Conservation (phyloP, 495 filamentous ascomycete genomes). For the Hypoxylon subgilvum region DNA sequence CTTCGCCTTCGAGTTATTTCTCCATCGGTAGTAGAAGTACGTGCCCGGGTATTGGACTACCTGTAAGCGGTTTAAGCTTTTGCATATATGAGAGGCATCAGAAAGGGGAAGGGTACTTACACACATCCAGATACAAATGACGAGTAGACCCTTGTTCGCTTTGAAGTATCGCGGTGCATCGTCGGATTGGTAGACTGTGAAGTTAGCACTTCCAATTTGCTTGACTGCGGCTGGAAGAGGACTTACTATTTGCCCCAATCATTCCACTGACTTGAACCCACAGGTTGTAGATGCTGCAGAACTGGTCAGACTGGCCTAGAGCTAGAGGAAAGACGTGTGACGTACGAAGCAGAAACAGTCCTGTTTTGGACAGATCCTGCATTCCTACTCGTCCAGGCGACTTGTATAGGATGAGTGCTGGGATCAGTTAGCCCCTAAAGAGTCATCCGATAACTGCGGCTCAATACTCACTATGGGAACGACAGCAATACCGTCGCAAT, state of each 20-base stretch:
- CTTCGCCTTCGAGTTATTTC: constrained; percentile 39
- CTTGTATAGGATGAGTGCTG: constrained; percentile 40
- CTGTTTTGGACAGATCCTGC: constrained; percentile 39
- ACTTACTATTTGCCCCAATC: constrained; percentile 37
- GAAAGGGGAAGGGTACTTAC: constrained; percentile 23
- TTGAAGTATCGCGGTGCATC: constrained; percentile 38
- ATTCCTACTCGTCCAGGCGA: constrained; percentile 40
- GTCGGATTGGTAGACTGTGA: constrained; percentile 33
- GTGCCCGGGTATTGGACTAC: constrained; percentile 39
- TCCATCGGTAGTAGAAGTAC: constrained; percentile 44
- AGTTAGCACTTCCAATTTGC: neutral
- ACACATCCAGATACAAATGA: constrained; percentile 41
- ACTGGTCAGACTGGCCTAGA: constrained; percentile 9
- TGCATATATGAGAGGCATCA: neutral
- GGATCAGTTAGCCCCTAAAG: neutral
- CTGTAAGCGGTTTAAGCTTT: constrained; percentile 12
- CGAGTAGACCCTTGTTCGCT: constrained; percentile 37
- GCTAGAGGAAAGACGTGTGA: neutral
- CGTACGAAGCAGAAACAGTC: constrained; percentile 38
- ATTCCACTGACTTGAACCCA: constrained; percentile 42
- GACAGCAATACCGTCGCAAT: constrained; percentile 38
- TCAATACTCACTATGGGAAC: constrained; percentile 36
- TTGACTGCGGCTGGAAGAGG: neutral
- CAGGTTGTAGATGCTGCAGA: constrained; percentile 33
- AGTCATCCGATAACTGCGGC: neutral